Evolutionary conservation across 2,329 filamentous ascomycete species (phyloP).

Genomic region (Nigrograna mackinnonii): DNA sequence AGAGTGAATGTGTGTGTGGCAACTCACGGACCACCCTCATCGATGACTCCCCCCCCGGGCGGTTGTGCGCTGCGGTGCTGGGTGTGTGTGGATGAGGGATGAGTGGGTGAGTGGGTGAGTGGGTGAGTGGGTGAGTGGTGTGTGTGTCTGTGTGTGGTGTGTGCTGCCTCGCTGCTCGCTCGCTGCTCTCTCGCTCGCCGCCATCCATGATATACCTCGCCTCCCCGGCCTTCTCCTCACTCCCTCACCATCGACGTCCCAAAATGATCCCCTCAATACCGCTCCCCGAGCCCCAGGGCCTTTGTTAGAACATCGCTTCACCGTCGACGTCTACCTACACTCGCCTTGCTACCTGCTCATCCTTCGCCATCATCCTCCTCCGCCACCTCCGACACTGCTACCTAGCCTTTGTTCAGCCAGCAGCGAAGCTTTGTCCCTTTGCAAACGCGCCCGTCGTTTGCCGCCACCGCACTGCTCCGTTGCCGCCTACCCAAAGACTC

Average conservation of each 20-base stretch:
- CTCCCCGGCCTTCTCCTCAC: conserved; percentile 4
- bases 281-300: conserved; percentile 32
- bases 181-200: too few species aligned
- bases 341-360: conserved; percentile 14
- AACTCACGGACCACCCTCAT: too few species aligned
- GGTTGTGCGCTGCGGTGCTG: too few species aligned
- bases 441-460: conserved; percentile 16
- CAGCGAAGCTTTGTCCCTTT: conserved; percentile 17
- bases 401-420: conserved; percentile 15
- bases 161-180: too few species aligned
- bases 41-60: too few species aligned
- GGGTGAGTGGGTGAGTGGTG: too few species aligned
- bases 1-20: too few species aligned
- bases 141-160: too few species aligned
- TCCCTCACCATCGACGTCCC: conserved; percentile 11
- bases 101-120: too few species aligned
- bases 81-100: too few species aligned
- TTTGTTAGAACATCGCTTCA: conserved; percentile 23
- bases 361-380: too few species aligned
- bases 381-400: too few species aligned
- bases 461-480: conserved; percentile 16
- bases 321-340: conserved; percentile 15
- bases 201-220: conserved; percentile 1
- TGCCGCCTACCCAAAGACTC: conserved; percentile 26
- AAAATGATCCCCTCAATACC: conserved; percentile 39